Evolutionary conservation across 1,139 yeast genomes (phyloP).

Genomic region (Suhomyces atakaporum): DNA sequence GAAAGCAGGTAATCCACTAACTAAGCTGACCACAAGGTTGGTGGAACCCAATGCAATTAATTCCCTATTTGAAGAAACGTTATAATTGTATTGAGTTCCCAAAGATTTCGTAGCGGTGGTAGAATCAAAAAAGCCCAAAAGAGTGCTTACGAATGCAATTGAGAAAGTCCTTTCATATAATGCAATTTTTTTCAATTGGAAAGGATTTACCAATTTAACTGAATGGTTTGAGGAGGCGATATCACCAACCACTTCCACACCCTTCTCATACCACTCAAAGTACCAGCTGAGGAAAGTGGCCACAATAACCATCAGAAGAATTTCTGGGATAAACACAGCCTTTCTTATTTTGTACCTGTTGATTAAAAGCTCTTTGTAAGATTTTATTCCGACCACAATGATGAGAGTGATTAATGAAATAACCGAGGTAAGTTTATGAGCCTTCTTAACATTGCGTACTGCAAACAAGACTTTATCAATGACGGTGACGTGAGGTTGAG

Average conservation of each 20-base stretch:
- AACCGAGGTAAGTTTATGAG: conserved; percentile 25
- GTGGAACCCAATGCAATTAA: conserved; percentile 35
- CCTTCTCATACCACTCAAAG: conserved; percentile 27
- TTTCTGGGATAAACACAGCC: conserved; percentile 35
- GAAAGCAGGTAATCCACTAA: conserved; percentile 38
- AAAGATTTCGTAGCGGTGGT: conserved; percentile 37
- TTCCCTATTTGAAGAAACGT: conserved; percentile 36
- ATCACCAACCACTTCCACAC: conserved; percentile 35
- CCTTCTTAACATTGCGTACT: conserved; percentile 14
- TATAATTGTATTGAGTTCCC: conserved; percentile 33
- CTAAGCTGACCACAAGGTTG: conserved; percentile 29
- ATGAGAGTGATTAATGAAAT: conserved; percentile 26
- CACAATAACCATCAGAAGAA: conserved; percentile 32
- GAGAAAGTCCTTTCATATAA: conserved; percentile 28
- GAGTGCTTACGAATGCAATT: conserved; percentile 34
- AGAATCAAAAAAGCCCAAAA: conserved; percentile 37
- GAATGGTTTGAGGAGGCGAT: conserved; percentile 15
- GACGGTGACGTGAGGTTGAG: conserved; percentile 27
- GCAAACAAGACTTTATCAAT: conserved; percentile 27
- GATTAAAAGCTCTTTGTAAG: conserved; percentile 22
- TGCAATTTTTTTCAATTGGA: conserved; percentile 19
- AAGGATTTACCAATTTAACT: conserved; percentile 26
- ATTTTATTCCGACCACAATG: conserved; percentile 25
- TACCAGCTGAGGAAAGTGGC: conserved; percentile 29
- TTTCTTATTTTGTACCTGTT: conserved; percentile 18